Evolutionary conservation across 1,284 basidiomycete genomes (phyloP), one percentile per base, ranked within the genome.

Genomic region (Sporisorium graminicola): DNA sequence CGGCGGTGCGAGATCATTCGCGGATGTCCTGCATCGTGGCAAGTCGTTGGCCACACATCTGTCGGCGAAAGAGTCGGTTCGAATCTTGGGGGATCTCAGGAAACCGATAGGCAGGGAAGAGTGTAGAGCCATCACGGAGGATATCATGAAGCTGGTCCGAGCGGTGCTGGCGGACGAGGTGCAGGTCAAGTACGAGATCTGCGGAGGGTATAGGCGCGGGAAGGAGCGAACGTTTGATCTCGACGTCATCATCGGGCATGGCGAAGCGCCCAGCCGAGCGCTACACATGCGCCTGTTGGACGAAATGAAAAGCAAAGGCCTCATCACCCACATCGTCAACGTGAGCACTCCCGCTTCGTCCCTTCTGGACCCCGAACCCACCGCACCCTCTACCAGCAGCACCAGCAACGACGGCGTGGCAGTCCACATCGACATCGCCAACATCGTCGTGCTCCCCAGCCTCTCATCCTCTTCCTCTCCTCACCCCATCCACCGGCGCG

Each of bases 131-230:
- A 77, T 82, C n/a, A 65, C 76, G 20, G 29, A 24, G 5, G 47
- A 69, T 22, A 77, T 77, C 37, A 73, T 77, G 56, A 20, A 5
- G n/a, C 29, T 75, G 20, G 60, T 80, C 3, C 33, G 29, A 3
- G 9, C 44, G 1, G 47, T 62, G 6, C 24, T 82, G 20, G 18
- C 64, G 0, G 57, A 54, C 0, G 68, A 52, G 3, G 59, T 55
- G 1, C 35, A 63, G 27, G 57, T 75, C 9, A 52, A 65, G 31
- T 49, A 74, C 46, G 66, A 74, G 16, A 80, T 82, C 55, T 77
- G 75, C 22, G 81, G 81, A 9, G 76, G 81, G 0, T 82, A 78
- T 42, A 35, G 81, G 0, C 33, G 81, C 2, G 81, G 81, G 0
- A 82, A 82, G 50, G 56, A 63, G 14, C 22, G 46, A 22, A 75